A percentile compares a stretch with the other conserved stretches of the same genome.
These are phyloP conservation scores for Coccomyxa subellipsoidea DNA, from an alignment of 163 green algal genomes.

Conservation along the genomic window DNA sequence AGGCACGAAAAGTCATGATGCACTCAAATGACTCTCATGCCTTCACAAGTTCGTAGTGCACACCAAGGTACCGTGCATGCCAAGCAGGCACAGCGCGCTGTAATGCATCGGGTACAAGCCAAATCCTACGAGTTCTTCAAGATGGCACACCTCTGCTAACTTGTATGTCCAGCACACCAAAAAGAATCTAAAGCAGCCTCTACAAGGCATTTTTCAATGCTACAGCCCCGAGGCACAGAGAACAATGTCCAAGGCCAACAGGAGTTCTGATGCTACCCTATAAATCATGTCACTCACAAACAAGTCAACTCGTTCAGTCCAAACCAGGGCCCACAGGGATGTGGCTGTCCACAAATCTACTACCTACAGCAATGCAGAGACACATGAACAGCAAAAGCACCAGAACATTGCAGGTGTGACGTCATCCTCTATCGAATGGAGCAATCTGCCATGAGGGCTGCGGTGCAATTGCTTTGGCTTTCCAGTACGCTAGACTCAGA, in stretches of 20 bases:
- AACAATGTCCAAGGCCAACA: too few species aligned
- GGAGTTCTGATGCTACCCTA: neutral
- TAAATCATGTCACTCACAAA: neutral
- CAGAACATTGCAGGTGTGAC: neutral
- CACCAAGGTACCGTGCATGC: too few species aligned
- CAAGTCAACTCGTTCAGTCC: neutral
- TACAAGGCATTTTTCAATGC: neutral
- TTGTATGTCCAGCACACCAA: neutral
- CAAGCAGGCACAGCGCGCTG: too few species aligned
- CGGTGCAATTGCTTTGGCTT: neutral
- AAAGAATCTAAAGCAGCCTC: neutral
- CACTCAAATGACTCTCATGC: neutral
- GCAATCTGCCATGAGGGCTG: too few species aligned
- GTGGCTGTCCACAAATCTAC: neutral
- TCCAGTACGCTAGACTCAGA: neutral
- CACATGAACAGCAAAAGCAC: neutral
- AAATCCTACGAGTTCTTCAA: too few species aligned
- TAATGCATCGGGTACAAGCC: too few species aligned
- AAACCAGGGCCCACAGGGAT: neutral
- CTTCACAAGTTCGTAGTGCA: too few species aligned
- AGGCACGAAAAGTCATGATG: neutral
- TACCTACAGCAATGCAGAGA: neutral
- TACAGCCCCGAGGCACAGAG: too few species aligned
- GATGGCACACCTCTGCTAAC: too few species aligned
- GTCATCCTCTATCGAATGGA: neutral